Evolutionary conservation across 768 basidiomycete species (phyloP).

Genomic region (Albatrellus ellisii): DNA sequence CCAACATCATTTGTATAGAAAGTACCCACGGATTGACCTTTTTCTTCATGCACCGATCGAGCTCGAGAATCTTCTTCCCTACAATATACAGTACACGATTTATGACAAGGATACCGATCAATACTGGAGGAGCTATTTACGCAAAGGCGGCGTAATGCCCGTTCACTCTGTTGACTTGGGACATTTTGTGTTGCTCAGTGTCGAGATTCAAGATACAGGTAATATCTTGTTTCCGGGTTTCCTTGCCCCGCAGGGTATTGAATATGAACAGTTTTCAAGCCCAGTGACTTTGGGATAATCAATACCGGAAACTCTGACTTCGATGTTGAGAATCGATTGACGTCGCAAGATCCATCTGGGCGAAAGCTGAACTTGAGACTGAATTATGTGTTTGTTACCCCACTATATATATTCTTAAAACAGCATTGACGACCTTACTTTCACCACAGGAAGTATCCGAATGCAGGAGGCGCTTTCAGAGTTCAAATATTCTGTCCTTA

Average conservation of each 20-base stretch:
- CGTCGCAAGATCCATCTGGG: slow-evolving; percentile 57
- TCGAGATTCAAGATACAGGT: slow-evolving; percentile 90
- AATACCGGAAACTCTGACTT: slow-evolving; percentile 87
- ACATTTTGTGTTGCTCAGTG: slow-evolving; percentile 81
- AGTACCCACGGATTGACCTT: slow-evolving; percentile 75
- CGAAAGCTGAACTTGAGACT: slow-evolving; percentile 70
- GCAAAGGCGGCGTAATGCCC: slow-evolving; percentile 90
- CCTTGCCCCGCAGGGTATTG: background rate
- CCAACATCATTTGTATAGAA: slow-evolving; percentile 28
- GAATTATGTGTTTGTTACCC: slow-evolving; percentile 71
- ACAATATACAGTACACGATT: slow-evolving; percentile 89
- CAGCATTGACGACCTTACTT: background rate
- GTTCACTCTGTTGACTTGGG: slow-evolving; percentile 89
- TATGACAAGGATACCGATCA: slow-evolving; percentile 93
- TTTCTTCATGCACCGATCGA: slow-evolving; percentile 89
- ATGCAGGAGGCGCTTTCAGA: slow-evolving; percentile 92
- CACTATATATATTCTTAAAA: background rate
- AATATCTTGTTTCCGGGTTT: slow-evolving; percentile 1
- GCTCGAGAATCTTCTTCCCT: slow-evolving; percentile 89
- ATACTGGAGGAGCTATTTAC: slow-evolving; percentile 88
- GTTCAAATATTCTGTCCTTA: slow-evolving; percentile 91
- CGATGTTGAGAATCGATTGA: slow-evolving; percentile 60
- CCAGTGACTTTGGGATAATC: slow-evolving; percentile 96
- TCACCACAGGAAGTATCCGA: slow-evolving; percentile 49
- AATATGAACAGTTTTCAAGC: slow-evolving; percentile 56